Base-by-base conservation (phyloP, 352 stramenopile genomes). In the Phytophthora multivora region DNA sequence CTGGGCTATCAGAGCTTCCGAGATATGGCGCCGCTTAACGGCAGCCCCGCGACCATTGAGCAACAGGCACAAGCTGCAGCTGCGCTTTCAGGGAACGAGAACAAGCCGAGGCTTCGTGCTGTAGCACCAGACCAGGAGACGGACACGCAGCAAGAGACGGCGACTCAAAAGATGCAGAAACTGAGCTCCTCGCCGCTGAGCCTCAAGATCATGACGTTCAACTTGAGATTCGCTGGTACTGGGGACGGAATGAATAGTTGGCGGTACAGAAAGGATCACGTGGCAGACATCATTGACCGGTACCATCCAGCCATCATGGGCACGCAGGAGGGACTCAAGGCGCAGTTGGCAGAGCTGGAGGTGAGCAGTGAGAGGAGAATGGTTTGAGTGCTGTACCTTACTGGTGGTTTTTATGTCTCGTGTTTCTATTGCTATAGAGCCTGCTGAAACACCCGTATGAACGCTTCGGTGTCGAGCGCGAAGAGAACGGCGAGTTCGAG, bases 201-300 rank as follows among this genome's bases (percentile, higher is more conserved):
- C 41, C 64, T 95, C 54, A 88, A 88, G 50, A 65, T 92, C 57
- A 92, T 92, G 83, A 92, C 83, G n/a, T 92, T 92, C 65, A 92
- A 92, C 70, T 51, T 92, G 59, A 78, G 83, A 45, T 92, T 89
- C 54, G 83, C 79, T 2, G 78, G 80, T 16, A 83, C 63, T 3
- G 81, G 69, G 35, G 83, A 92, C 57, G 83, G 81, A 12, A 67
- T 53, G 48, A 89, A 90, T 66, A 78, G 79, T 59, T 92, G 83
- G 81, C 53, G 65, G 5, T 89, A 78, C 54, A 79, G 81, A 46
- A 91, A 92, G 56, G 77, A 89, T 41, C 79, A 92, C 53, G 71
- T 92, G 36, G 78, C 79, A 2, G 79, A 92, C 35, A 75, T 92
- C 53, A 86, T 92, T 51, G 82, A 90, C 38, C 75, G 83, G 12